Evolutionary conservation across 768 basidiomycete genomes (phyloP).

Genomic region (Hebeloma cylindrosporum): DNA sequence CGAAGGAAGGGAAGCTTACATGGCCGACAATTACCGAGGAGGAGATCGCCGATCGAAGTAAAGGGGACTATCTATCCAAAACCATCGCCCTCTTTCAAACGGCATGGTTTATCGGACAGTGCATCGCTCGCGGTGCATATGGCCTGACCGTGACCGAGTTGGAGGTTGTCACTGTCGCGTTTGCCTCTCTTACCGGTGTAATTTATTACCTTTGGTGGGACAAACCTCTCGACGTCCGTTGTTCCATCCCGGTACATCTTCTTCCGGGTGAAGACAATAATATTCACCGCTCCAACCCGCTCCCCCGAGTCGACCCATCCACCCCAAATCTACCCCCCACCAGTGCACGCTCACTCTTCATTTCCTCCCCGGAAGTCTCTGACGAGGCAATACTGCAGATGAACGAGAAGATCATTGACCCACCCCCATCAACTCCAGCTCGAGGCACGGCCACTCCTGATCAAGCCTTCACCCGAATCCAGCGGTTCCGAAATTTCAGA

Average conservation of each 20-base stretch:
- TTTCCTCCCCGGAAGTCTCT: too few species aligned
- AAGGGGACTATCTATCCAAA: conserved; percentile 34
- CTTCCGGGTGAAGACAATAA: too few species aligned
- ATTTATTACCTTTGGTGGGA: conserved; percentile 37
- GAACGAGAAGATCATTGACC: too few species aligned
- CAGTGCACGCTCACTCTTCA: too few species aligned
- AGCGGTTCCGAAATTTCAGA: too few species aligned
- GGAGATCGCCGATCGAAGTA: conserved; percentile 23
- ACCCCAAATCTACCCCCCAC: too few species aligned
- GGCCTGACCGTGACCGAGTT: conserved; percentile 30
- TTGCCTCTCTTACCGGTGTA: conserved; percentile 27
- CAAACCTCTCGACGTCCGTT: conserved; percentile 34
- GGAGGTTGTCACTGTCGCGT: conserved; percentile 34
- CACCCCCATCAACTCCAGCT: too few species aligned
- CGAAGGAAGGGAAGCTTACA: conserved; percentile 5
- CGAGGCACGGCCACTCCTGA: too few species aligned
- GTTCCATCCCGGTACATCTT: background rate
- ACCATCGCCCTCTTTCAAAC: conserved; percentile 32
- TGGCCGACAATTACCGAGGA: conserved; percentile 14
- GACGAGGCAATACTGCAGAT: too few species aligned
- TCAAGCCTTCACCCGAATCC: too few species aligned
- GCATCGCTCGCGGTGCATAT: conserved; percentile 20
- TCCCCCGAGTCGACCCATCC: too few species aligned
- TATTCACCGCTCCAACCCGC: too few species aligned
- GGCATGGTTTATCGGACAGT: conserved; percentile 33